A percentile compares a stretch with the other conserved stretches of the same genome.
Conservation (phyloP, 805 yeast species). For the Metschnikowia proteae region DNA sequence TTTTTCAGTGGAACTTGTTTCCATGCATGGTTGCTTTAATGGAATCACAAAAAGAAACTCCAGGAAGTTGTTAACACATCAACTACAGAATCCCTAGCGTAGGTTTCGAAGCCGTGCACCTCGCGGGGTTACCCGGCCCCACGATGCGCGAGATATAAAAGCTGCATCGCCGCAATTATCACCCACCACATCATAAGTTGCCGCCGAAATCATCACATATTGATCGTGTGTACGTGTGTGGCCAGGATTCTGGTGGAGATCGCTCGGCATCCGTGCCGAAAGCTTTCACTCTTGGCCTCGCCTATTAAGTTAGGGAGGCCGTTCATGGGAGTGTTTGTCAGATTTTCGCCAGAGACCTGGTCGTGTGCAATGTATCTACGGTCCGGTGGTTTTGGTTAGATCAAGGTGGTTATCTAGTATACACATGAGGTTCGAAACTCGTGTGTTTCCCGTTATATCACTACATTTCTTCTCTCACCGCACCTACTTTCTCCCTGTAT, state of each 20-base stretch:
- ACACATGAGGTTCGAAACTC: constrained; percentile 34
- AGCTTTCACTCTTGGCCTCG: constrained; percentile 25
- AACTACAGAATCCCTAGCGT: no score
- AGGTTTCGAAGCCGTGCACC: background rate
- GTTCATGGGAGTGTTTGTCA: constrained; percentile 16
- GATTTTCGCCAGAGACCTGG: constrained; percentile 9
- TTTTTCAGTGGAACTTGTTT: no score
- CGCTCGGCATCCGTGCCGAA: constrained; percentile 21
- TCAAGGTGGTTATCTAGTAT: constrained; percentile 41
- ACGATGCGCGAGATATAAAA: constrained; percentile 4
- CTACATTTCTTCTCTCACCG: constrained; percentile 22
- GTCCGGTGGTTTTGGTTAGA: constrained; percentile 35
- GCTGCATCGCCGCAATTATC: background rate
- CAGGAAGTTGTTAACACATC: no score
- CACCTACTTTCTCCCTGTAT: no score
- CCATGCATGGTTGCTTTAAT: no score
- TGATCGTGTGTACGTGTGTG: constrained; percentile 26
- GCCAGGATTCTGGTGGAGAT: constrained; percentile 8
- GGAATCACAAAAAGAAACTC: no score
- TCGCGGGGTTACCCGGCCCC: constrained; percentile 15
- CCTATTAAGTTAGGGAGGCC: constrained; percentile 41
- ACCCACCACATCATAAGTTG: constrained; percentile 33
- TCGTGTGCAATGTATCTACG: constrained; percentile 11
- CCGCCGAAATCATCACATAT: constrained; percentile 29
- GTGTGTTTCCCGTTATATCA: constrained; percentile 45